Percentiles rank a stretch among this genome's conserved stretches.
These are phyloP conservation scores for Hypsizygus ulmarius DNA, from an alignment of 1,284 basidiomycete species.

Conservation along the genomic window DNA sequence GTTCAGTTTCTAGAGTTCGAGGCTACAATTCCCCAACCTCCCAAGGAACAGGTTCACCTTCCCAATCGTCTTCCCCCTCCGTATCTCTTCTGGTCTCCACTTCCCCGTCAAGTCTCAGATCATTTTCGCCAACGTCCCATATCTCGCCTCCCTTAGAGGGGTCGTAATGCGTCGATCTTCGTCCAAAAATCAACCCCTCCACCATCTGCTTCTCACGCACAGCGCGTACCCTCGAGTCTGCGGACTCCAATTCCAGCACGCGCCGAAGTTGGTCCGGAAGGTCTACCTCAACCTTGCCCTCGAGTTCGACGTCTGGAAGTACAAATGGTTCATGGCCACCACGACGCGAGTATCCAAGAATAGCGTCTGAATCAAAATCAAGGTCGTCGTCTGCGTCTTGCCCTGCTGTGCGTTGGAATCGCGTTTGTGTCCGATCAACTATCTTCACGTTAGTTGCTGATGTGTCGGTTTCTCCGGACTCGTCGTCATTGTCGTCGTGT, in stretches of 20 bases:
- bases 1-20: slow-evolving; percentile 1
- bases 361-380: slow-evolving; percentile 41
- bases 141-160: slow-evolving; percentile 64
- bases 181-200: slow-evolving; percentile 57
- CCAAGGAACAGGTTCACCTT: slow-evolving; percentile 77
- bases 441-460: slow-evolving; percentile 29
- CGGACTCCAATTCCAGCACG: slow-evolving; percentile 57
- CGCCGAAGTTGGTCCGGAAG: slow-evolving; percentile 64
- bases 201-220: slow-evolving; percentile 54
- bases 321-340: slow-evolving; percentile 12
- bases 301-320: slow-evolving; percentile 18
- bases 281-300: slow-evolving; percentile 47
- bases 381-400: slow-evolving; percentile 27
- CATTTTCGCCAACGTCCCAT: slow-evolving; percentile 72
- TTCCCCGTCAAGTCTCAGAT: slow-evolving; percentile 31
- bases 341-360: slow-evolving; percentile 32
- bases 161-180: slow-evolving; percentile 55
- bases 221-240: slow-evolving; percentile 35
- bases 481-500: slow-evolving; percentile 21
- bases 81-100: slow-evolving; percentile 28
- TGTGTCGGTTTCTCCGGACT: slow-evolving; percentile 25
- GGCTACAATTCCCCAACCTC: slow-evolving; percentile 64
- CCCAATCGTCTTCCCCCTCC: slow-evolving; percentile 74
- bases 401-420: slow-evolving; percentile 20
- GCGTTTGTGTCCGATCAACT: slow-evolving; percentile 27